These are phyloP conservation scores for Lindgomyces ingoldianus DNA, from an alignment of 495 filamentous ascomycete species.

Conservation along the genomic window DNA sequence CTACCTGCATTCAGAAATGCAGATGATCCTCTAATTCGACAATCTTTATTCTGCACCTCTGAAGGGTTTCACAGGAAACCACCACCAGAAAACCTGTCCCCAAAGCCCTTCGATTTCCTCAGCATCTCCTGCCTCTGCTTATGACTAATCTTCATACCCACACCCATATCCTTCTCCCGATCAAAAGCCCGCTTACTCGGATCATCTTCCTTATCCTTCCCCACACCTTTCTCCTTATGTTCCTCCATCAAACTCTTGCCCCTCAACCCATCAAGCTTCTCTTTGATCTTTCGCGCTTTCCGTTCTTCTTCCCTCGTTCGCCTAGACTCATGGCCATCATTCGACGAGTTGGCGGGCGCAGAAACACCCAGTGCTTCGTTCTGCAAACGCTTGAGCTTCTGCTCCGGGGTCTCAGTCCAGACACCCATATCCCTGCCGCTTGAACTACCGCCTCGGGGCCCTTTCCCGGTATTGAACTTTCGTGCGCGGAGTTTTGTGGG, in stretches of 20 bases:
- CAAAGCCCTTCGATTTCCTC: conserved; percentile 78
- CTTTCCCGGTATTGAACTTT: conserved; percentile 79
- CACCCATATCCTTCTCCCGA: conserved; percentile 89
- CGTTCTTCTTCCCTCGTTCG: conserved; percentile 44
- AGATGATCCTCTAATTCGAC: no score
- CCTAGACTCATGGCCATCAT: conserved; percentile 29
- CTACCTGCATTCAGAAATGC: no score
- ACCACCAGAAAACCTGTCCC: conserved; percentile 76
- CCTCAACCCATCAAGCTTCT: conserved; percentile 63
- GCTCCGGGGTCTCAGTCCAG: conserved; percentile 91
- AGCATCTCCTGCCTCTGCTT: conserved; percentile 77
- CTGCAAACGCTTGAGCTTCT: conserved; percentile 77
- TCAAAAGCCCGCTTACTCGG: conserved; percentile 88
- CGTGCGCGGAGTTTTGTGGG: conserved; percentile 80
- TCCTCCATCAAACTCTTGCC: conserved; percentile 66
- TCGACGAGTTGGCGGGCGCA: conserved; percentile 40
- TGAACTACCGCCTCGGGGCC: conserved; percentile 46
- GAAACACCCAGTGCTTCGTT: conserved; percentile 82
- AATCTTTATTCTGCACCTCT: no score
- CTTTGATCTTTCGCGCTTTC: conserved; percentile 56
- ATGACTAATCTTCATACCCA: conserved; percentile 70
- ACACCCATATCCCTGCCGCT: conserved; percentile 56
- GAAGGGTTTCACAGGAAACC: conserved; percentile 67
- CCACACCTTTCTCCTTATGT: conserved; percentile 50
- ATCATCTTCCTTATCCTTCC: conserved; percentile 77